Conservation (phyloP, 1,284 basidiomycete genomes). For the Hemileia vastatrix region DNA sequence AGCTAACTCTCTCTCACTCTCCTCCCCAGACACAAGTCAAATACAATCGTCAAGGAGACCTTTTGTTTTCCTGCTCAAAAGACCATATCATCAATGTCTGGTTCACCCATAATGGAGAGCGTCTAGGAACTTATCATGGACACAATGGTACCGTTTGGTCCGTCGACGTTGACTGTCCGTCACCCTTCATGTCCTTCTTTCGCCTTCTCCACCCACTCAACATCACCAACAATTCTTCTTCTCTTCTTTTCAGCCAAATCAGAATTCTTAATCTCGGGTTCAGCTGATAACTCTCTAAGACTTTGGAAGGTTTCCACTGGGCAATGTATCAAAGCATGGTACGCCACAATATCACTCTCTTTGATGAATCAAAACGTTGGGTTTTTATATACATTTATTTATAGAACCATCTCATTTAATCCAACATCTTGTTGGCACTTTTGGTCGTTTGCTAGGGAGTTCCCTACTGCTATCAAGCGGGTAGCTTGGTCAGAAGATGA, state of each 20-base stretch:
- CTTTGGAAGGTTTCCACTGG: conserved; percentile 85
- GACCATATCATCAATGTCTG: conserved; percentile 91
- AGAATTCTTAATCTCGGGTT: conserved; percentile 74
- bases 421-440: too few species aligned
- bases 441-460: conserved; percentile 66
- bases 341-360: background rate
- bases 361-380: background rate
- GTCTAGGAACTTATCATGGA: conserved; percentile 90
- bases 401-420: too few species aligned
- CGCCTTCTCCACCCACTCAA: background rate
- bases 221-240: too few species aligned
- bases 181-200: background rate
- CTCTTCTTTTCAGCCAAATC: conserved; percentile 57
- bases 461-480: conserved; percentile 92
- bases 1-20: background rate
- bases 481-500: conserved; percentile 84
- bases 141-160: conserved; percentile 97
- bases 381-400: conserved; percentile 48
- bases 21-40: conserved; percentile 41
- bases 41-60: conserved; percentile 87
- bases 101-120: conserved; percentile 98
- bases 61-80: conserved; percentile 93
- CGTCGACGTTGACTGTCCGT: conserved; percentile 85
- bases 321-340: conserved; percentile 54
- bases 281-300: conserved; percentile 76